Evolutionary conservation across 352 stramenopile genomes (phyloP).

Genomic region (Pythium grandisporangium): DNA sequence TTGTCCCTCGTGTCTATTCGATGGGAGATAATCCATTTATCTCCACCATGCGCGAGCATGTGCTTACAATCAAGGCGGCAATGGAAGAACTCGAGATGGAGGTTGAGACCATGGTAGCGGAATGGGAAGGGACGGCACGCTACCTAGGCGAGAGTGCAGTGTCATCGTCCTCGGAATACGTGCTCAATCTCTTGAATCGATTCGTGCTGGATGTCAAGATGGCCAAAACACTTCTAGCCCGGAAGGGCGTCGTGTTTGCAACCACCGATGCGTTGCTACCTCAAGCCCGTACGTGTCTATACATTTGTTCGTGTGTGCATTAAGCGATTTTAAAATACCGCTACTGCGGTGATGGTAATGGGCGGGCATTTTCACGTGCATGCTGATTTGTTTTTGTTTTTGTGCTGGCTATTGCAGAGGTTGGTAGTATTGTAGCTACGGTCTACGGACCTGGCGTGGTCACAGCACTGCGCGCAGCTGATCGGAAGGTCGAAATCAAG

Average conservation of each 20-base stretch:
- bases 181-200: constrained; percentile 52
- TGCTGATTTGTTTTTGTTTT: constrained; percentile 16
- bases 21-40: constrained; percentile 49
- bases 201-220: constrained; percentile 76
- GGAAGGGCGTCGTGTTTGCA: constrained; percentile 42
- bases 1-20: constrained; percentile 33
- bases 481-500: constrained; percentile 50
- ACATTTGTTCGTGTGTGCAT: too few relatives aligned
- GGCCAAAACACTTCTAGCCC: constrained; percentile 45
- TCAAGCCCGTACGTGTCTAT: too few relatives aligned
- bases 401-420: constrained; percentile 6
- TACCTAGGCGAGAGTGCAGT: constrained; percentile 61
- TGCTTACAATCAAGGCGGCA: constrained; percentile 37
- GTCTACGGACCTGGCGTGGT: constrained; percentile 52
- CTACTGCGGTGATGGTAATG: too few relatives aligned
- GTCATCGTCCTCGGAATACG: constrained; percentile 59
- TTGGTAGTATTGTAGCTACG: constrained; percentile 58
- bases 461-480: constrained; percentile 39
- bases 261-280: constrained; percentile 14
- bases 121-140: constrained; percentile 49
- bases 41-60: constrained; percentile 25
- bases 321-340: too few relatives aligned
- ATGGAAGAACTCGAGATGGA: constrained; percentile 63
- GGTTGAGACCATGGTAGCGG: constrained; percentile 40
- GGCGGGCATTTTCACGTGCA: too few relatives aligned